These are phyloP conservation scores for Hypoxylon sp. DNA, from an alignment of 2,329 filamentous ascomycete species.

Conservation along the genomic window DNA sequence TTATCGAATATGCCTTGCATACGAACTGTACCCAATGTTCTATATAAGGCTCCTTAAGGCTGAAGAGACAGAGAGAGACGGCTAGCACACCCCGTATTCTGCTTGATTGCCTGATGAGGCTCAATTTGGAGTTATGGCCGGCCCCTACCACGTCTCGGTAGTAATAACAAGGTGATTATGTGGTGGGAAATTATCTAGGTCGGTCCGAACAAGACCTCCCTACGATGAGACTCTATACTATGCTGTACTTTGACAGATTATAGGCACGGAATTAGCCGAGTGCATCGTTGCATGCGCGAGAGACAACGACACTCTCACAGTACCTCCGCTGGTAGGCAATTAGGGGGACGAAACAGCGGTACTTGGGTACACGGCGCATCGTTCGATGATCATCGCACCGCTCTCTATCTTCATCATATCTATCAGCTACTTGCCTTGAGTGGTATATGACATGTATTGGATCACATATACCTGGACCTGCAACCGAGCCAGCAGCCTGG, in stretches of 20 bases:
- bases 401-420: constrained; percentile 8
- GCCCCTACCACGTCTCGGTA: constrained; percentile 21
- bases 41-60: constrained; percentile 35
- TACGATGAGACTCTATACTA: constrained; percentile 18
- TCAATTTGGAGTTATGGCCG: constrained; percentile 35
- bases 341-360: constrained; percentile 16
- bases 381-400: constrained; percentile 34
- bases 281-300: constrained; percentile 19
- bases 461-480: constrained; percentile 1
- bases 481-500: not conserved
- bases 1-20: constrained; percentile 8
- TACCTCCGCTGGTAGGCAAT: no score
- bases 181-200: constrained; percentile 30
- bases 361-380: constrained; percentile 18
- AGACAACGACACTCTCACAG: no score
- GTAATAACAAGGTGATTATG: constrained; percentile 23
- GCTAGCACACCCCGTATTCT: constrained; percentile 17
- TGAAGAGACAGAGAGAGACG: no score
- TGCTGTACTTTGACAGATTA: constrained; percentile 21
- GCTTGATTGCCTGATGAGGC: constrained; percentile 28
- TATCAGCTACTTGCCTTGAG: not conserved
- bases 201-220: constrained; percentile 30
- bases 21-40: no score
- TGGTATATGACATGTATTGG: not conserved
- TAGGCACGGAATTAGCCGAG: constrained; percentile 29